Conservation (phyloP, 768 basidiomycete genomes). For the Udeniomyces megalosporus region DNA sequence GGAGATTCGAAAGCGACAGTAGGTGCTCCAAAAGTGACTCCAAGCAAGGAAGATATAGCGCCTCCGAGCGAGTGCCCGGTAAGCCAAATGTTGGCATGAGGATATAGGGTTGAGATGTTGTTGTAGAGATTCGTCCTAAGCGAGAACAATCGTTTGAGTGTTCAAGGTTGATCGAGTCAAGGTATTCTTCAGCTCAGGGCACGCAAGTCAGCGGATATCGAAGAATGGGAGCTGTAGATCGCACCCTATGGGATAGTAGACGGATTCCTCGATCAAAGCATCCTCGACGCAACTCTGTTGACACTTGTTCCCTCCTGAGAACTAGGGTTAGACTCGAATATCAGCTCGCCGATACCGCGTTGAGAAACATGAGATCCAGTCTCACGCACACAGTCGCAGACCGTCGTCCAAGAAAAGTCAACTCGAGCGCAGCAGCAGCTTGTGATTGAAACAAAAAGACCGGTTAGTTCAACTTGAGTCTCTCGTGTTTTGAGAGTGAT, state of each 20-base stretch:
- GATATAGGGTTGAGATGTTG: slow-evolving; percentile 80
- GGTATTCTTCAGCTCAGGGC: too few species aligned
- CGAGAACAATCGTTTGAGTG: too few species aligned
- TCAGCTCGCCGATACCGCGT: background rate
- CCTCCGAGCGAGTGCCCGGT: slow-evolving; percentile 62
- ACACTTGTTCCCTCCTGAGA: slow-evolving; percentile 56
- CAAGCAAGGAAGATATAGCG: slow-evolving; percentile 63
- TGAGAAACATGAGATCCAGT: background rate
- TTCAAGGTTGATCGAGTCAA: background rate
- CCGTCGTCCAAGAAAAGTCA: slow-evolving; percentile 84
- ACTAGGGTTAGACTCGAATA: slow-evolving; percentile 19
- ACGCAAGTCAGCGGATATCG: too few species aligned
- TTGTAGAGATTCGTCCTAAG: slow-evolving; percentile 66
- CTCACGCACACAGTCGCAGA: slow-evolving; percentile 51
- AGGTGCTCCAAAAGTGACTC: slow-evolving; percentile 79
- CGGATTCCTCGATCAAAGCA: slow-evolving; percentile 57
- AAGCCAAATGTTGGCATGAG: slow-evolving; percentile 75
- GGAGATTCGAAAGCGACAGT: slow-evolving; percentile 83
- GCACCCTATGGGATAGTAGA: slow-evolving; percentile 82
- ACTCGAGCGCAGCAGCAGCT: slow-evolving; percentile 83
- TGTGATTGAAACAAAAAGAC: slow-evolving; percentile 61
- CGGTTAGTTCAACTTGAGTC: too few species aligned
- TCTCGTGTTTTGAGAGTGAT: too few species aligned
- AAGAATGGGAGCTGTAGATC: too few species aligned
- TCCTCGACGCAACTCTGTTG: slow-evolving; percentile 64